Evolutionary conservation across 495 filamentous ascomycete species (phyloP), one percentile per base, ranked within the genome.

Genomic region (Achaetomiella virescens): DNA sequence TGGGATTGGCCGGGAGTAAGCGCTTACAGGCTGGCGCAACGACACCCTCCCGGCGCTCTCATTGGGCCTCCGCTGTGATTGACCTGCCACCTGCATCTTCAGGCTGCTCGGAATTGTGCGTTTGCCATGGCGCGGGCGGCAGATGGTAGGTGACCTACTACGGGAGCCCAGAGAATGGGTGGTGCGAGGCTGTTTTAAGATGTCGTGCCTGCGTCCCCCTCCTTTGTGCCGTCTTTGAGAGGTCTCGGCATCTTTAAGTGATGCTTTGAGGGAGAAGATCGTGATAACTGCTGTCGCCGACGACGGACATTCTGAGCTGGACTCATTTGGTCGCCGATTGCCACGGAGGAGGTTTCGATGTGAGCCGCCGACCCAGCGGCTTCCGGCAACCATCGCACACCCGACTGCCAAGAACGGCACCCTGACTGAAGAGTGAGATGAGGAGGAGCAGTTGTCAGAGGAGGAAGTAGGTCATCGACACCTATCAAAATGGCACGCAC

Each of bases 401-500:
- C 10, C 35, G n/a, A 55, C 11, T 36, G 47, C 47, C 46, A 51
- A 57, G 54, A 35, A 11, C 38, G 25, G 25, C 38, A 38, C 42
- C 52, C 12, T 25, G 18, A 25, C 49, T 31, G 27, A 31, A 9
- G 9, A 31, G 27, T 5, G 27, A 31, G 5, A 31, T 5, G 9
- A 9, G 9, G 22, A 42, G 36, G 36, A 15, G 4, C 6, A 15
- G 4, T 17, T 38, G 12, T 7, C 3, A 4, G 10, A 41, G 17
- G 24, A 15, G 6, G 46, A 50, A 27, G n/a, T n/a, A n/a, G 25
- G 22, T 25, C 25, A 60, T 52, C 58, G 64, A 18, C 27, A n/a
- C n/a, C n/a, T n/a, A n/a, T n/a, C n/a, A n/a, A n/a, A 43, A 76
- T 76, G 73, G 44, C 24, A 8, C 18, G 20, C 52, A 64, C 63